Evolutionary conservation across 1,284 basidiomycete species (phyloP).

Genomic region (Mycosarcoma mackinlayi): DNA sequence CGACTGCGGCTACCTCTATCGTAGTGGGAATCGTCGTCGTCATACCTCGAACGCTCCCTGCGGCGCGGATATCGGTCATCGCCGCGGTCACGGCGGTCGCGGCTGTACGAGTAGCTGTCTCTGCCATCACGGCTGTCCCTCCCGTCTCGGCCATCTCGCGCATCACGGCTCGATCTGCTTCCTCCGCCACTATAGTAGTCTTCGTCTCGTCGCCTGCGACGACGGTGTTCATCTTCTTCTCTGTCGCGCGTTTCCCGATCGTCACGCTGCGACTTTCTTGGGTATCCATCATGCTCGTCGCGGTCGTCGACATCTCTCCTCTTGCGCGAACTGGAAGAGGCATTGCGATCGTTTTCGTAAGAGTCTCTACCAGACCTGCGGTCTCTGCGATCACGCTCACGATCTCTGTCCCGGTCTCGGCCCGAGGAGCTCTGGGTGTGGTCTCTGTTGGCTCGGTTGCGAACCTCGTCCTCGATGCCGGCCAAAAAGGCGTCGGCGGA

Average conservation of each 20-base stretch:
- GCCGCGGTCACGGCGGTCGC: slow-evolving; percentile 26
- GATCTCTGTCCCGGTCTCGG: slow-evolving; percentile 32
- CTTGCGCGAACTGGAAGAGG: slow-evolving; percentile 25
- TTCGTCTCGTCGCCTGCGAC: slow-evolving; percentile 45
- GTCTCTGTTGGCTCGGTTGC: slow-evolving; percentile 20
- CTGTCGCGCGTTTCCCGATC: slow-evolving; percentile 55
- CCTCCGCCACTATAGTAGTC: slow-evolving; percentile 41
- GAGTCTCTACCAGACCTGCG: slow-evolving; percentile 32
- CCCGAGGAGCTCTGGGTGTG: slow-evolving; percentile 20
- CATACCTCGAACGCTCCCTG: slow-evolving; percentile 36
- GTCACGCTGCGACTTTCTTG: slow-evolving; percentile 36
- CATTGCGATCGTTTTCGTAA: slow-evolving; percentile 29
- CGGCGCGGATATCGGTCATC: slow-evolving; percentile 39
- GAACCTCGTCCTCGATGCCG: slow-evolving; percentile 41
- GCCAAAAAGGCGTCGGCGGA: slow-evolving; percentile 47
- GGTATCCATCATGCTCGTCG: slow-evolving; percentile 40
- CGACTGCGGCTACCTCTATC: slow-evolving; percentile 70
- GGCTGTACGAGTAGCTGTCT: slow-evolving; percentile 16
- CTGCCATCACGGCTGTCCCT: slow-evolving; percentile 22
- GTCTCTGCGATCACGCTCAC: slow-evolving; percentile 33
- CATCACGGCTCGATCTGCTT: slow-evolving; percentile 24
- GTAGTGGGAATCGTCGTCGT: slow-evolving; percentile 45
- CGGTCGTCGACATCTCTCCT: slow-evolving; percentile 36
- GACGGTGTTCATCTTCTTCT: slow-evolving; percentile 49
- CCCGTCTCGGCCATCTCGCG: slow-evolving; percentile 16